Base-by-base conservation (phyloP, 805 yeast species). In the Cyberlindnera saturnus region DNA sequence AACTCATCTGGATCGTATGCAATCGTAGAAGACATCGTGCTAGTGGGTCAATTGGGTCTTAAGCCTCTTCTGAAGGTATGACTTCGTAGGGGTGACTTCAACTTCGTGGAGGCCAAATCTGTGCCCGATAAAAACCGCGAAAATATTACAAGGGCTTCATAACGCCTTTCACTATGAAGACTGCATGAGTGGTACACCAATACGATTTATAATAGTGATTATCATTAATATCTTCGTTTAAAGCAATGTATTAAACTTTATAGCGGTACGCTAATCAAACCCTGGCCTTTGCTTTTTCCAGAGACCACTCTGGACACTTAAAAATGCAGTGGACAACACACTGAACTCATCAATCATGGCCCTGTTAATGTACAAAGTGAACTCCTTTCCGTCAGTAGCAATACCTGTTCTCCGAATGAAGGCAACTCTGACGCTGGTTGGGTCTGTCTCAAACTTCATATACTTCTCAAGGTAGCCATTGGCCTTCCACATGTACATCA, bases 1-100 rank as follows among this genome's bases (percentile, higher is more conserved):
- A 75, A 71, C 45, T 75, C 81, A 43, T 78, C 82, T 13, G 77
- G 77, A 44, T 70, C 70, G 52, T 69, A 73, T 1, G 79, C 70
- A 34, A 66, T 58, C 1, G 74, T 55, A 5, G 73, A 67, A 0
- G 74, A 52, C 76, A 71, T 72, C 35, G 16, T 23, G 28, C 11
- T 6, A 23, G 11, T 23, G 10, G 2, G 28, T 23, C 11, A 10
- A 23, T 23, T 23, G 28, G 10, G 11, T 23, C 28, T 23, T 3
- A 2, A 23, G 9, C 11, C 28, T 23, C 28, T 23, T 23, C 28
- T 8, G 11, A 23, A 23, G 10, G 28, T 23, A 3, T 9, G 28
- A 23, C 5, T 23, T 23, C 11, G 28, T 1, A 23, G 28, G 28
- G 28, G 28, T 23, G 28, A 23, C 28, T 23, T 9, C 28, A 8